Evolutionary conservation across 345 rosid species (phyloP).

Genomic region (Camelina hispida): DNA sequence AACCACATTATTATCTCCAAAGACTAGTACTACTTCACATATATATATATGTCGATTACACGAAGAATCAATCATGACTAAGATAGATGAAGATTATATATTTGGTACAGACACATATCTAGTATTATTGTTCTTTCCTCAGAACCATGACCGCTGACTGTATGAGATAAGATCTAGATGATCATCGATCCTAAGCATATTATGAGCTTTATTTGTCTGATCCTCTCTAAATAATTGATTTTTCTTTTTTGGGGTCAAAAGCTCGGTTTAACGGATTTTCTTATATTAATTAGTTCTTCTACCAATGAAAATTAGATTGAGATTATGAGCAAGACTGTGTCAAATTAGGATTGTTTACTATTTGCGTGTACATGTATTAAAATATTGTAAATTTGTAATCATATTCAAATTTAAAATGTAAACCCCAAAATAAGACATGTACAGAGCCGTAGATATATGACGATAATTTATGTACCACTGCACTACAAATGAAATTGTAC

Average conservation of each 20-base stretch:
- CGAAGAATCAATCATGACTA: neutral
- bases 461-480: neutral
- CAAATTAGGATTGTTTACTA: slow-evolving; percentile 15
- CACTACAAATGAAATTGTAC: neutral
- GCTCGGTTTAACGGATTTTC: neutral
- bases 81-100: neutral
- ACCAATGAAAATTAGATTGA: slow-evolving; percentile 5
- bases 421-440: neutral
- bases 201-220: slow-evolving; percentile 5
- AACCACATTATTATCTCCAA: neutral
- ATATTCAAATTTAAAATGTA: slow-evolving; percentile 14
- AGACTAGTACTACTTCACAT: neutral
- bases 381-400: neutral
- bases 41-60: neutral
- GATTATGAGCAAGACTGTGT: slow-evolving; percentile 12
- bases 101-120: neutral
- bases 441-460: neutral
- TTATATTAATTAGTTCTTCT: neutral
- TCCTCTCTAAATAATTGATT: slow-evolving; percentile 14
- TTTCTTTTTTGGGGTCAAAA: neutral
- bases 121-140: neutral
- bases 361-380: slow-evolving; percentile 3
- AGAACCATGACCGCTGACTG: neutral
- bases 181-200: neutral
- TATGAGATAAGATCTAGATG: neutral